A percentile compares a stretch with the other conserved stretches of the same genome.
phyloP scores from a whole-genome alignment of 1,284 basidiomycete genomes.

The Trametes sp. region DNA sequence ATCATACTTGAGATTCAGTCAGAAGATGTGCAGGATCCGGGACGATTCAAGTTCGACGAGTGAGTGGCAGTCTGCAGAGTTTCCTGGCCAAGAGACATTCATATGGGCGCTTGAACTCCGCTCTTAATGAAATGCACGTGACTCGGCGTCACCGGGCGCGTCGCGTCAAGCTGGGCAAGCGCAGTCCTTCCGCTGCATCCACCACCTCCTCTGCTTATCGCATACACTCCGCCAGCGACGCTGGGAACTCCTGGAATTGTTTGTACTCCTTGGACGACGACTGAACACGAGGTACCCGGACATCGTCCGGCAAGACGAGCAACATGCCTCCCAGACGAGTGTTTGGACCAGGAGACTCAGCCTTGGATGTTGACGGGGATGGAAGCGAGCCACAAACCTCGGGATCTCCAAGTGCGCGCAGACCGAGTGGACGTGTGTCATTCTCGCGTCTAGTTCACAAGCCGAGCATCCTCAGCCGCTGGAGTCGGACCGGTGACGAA shows the following conservation, averaged over 20 bases:
- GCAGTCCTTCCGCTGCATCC: constrained; percentile 3
- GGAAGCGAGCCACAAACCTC: constrained; percentile 6
- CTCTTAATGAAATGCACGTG: constrained; percentile 3
- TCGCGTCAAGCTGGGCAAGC: constrained; percentile 10
- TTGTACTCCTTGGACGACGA: background rate
- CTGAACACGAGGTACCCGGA: too few species aligned
- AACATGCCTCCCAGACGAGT: constrained; percentile 30
- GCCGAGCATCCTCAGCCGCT: constrained; percentile 38
- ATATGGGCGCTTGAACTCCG: background rate
- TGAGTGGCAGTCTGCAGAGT: too few species aligned
- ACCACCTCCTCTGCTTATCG: background rate
- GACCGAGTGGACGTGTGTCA: constrained; percentile 36
- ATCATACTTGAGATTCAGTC: too few species aligned
- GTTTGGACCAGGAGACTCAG: constrained; percentile 33
- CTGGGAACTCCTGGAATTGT: background rate
- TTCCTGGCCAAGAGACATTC: too few species aligned
- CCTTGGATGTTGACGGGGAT: constrained; percentile 22
- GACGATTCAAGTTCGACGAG: too few species aligned
- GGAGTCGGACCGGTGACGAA: constrained; percentile 35
- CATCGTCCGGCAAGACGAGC: too few species aligned
- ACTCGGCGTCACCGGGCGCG: constrained; percentile 7
- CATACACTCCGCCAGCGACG: background rate
- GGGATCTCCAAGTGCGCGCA: background rate
- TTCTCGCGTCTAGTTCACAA: constrained; percentile 35
- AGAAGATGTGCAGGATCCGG: too few species aligned